Percentiles rank a stretch among this genome's conserved stretches.
These are phyloP conservation scores for Camelina sativa DNA, from an alignment of 345 rosid species.

Conservation along the genomic window DNA sequence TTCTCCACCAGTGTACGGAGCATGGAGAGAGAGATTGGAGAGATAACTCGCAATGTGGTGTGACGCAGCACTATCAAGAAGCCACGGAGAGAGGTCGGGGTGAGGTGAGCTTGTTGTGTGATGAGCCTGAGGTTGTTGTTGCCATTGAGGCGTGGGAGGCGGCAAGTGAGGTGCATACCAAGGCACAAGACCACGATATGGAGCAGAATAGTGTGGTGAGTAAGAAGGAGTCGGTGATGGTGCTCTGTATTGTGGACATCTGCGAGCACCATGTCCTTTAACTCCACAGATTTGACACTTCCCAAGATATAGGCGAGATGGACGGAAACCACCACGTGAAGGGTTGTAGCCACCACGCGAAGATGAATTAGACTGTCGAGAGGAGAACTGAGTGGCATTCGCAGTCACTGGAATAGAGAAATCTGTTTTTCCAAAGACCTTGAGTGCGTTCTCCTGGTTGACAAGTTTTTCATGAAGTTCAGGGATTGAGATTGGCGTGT, in stretches of 20 bases:
- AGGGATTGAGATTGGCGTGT: fast-evolving
- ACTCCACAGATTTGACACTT: background rate
- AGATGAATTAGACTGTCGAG: too few species aligned
- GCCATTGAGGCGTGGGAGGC: fast-evolving
- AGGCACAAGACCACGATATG: background rate
- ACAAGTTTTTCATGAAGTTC: background rate
- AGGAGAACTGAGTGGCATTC: background rate
- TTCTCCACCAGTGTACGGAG: background rate
- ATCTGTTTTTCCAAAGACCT: fast-evolving
- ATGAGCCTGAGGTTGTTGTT: background rate
- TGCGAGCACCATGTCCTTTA: background rate
- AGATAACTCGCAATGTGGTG: background rate
- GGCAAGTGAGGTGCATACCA: background rate
- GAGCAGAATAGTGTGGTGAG: background rate
- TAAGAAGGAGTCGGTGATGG: fast-evolving
- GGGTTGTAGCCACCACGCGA: background rate
- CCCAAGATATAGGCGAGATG: fast-evolving
- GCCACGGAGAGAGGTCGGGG: background rate
- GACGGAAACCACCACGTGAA: background rate
- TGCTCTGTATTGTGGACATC: background rate
- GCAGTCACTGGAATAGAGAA: background rate
- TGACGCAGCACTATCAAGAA: background rate
- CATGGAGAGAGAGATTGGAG: background rate
- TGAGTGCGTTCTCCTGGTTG: fast-evolving
- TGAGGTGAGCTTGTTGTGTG: background rate